Evolutionary conservation across 2,329 filamentous ascomycete genomes (phyloP).

Genomic region (Aspergillus awamori): DNA sequence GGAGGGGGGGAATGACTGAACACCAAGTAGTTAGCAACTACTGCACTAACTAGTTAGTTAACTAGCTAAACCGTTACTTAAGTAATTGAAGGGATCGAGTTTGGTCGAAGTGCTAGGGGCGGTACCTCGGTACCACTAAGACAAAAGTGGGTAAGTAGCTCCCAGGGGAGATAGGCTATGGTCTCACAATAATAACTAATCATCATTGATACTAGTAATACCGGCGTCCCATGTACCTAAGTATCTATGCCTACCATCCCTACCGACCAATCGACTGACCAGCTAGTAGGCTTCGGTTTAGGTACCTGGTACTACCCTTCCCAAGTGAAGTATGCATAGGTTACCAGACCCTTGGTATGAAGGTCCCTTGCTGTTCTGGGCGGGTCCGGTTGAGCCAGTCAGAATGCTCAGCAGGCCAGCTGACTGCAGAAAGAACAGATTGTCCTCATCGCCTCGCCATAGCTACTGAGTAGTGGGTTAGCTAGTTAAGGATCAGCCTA

Average conservation of each 20-base stretch:
- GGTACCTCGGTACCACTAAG: background rate
- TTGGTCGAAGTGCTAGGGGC: too few species aligned
- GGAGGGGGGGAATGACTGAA: too few species aligned
- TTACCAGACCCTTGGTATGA: conserved; percentile 9
- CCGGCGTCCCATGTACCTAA: too few species aligned
- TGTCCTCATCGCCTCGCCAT: conserved; percentile 39
- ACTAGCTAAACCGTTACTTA: too few species aligned
- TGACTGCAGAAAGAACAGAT: conserved; percentile 45
- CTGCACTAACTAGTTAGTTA: too few species aligned
- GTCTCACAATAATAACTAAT: background rate
- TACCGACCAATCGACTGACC: too few species aligned
- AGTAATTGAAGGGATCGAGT: too few species aligned
- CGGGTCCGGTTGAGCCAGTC: conserved; percentile 32
- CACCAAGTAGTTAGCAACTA: too few species aligned
- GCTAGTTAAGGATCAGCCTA: conserved; percentile 11
- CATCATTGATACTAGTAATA: too few species aligned
- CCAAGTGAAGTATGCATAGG: background rate
- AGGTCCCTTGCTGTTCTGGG: conserved; percentile 26
- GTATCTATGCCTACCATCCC: too few species aligned
- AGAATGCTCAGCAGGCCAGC: conserved; percentile 26
- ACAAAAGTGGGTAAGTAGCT: background rate
- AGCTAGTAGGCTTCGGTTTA: too few species aligned
- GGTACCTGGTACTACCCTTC: too few species aligned
- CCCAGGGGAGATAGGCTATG: background rate
- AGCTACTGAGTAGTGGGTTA: conserved; percentile 1